Base-by-base conservation (phyloP, 108 stramenopile genomes). In the Conticribra guillardii region DNA sequence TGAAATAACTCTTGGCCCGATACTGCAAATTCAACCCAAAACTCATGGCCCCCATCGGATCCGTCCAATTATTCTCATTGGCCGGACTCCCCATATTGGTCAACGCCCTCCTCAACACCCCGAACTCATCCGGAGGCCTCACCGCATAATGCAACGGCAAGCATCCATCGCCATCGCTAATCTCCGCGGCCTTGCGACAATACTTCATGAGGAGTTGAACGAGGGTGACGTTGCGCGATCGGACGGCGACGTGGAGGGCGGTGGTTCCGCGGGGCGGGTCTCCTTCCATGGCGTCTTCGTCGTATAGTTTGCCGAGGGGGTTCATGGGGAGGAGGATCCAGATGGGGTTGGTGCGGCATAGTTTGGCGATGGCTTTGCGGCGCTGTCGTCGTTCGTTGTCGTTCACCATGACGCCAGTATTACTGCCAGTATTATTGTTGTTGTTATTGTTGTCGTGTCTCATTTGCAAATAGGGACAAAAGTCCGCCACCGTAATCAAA, bases 131-230 rank as follows among this genome's bases (percentile, higher is more conserved):
- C 22, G 23, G 1, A 17, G 66, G 66, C 14, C 54, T 23, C 0
- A 67, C 54, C 4, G 66, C 66, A 34, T 67, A 67, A 46, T 67
- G 66, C 9, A 67, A 34, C 16, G 66, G 66, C 2, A 67, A 29
- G 28, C 52, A 56, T 1, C 66, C 66, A 11, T 32, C 31, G 4
- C 24, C 27, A 21, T 67, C 66, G 14, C 1, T 19, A 16, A 67
- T 21, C 52, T 26, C 22, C 3, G 66, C 34, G 5, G 66, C 21
- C 14, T 54, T 22, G 9, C 26, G 37, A 27, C 44, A 54, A 27
- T 67, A 56, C 37, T 67, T 67, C 7, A 67, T 4, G 21, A 67
- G 27, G 4, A 67, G 54, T 55, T 23, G 21, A 3, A 55, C 27
- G 2, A 67, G 54, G 24, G 54, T 31, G 37, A 52, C 51, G 44